phyloP scores from a whole-genome alignment of 371 early-diverging fungal species.

The Mucor plumbeus region DNA sequence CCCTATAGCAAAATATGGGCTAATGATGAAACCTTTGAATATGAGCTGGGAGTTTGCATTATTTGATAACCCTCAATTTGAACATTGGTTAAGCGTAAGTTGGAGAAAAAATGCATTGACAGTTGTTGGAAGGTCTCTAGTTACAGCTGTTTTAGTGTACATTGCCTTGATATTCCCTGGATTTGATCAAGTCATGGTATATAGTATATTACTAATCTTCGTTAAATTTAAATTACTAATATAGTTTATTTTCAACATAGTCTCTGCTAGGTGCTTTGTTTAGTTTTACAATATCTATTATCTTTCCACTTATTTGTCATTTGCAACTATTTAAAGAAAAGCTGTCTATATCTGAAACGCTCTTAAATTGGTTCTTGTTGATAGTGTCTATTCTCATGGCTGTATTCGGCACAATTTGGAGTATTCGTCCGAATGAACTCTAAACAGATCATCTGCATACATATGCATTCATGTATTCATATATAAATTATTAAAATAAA shows the following conservation, averaged over 20 bases:
- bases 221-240: background rate
- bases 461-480: too few relatives aligned
- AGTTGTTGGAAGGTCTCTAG: slow-evolving; percentile 21
- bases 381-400: slow-evolving; percentile 36
- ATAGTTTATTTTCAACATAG: slow-evolving; percentile 13
- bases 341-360: slow-evolving; percentile 23
- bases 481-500: too few relatives aligned
- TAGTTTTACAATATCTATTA: slow-evolving; percentile 59
- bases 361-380: slow-evolving; percentile 30
- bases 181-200: slow-evolving; percentile 67
- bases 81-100: slow-evolving; percentile 22
- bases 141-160: slow-evolving; percentile 39
- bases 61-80: slow-evolving; percentile 19
- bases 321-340: slow-evolving; percentile 40
- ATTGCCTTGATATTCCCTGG: slow-evolving; percentile 60
- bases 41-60: slow-evolving; percentile 51
- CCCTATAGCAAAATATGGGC: slow-evolving; percentile 68
- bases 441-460: slow-evolving; percentile 7
- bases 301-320: slow-evolving; percentile 64
- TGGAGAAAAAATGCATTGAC: slow-evolving; percentile 17
- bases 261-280: slow-evolving; percentile 65
- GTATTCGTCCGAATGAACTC: slow-evolving; percentile 18
- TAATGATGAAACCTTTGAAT: slow-evolving; percentile 60
- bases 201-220: background rate
- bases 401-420: slow-evolving; percentile 41